phyloP scores from a whole-genome alignment of 257 asterid species.

The Avicennia marina region DNA sequence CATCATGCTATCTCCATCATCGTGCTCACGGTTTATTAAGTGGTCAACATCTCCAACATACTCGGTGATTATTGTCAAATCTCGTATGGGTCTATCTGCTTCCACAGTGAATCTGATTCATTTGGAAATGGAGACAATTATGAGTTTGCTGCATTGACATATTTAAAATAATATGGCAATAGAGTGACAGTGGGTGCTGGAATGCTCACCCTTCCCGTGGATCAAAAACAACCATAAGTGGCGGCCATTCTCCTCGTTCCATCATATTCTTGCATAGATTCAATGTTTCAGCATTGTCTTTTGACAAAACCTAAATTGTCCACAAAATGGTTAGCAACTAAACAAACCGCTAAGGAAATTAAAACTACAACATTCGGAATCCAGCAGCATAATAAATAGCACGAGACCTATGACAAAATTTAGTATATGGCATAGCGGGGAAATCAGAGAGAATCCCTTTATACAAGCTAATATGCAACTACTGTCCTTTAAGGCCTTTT shows the following conservation, averaged over 20 bases:
- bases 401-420: too few species aligned
- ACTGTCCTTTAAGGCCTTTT: too few species aligned
- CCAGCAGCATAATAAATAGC: neutral
- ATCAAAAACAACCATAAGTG: slow-evolving; percentile 82
- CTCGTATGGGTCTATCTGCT: slow-evolving; percentile 71
- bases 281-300: slow-evolving; percentile 67
- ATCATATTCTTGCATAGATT: slow-evolving; percentile 74
- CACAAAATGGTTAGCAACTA: neutral
- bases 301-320: slow-evolving; percentile 48
- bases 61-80: slow-evolving; percentile 84
- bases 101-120: slow-evolving; percentile 79
- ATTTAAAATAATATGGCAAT: neutral
- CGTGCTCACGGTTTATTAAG: slow-evolving; percentile 57
- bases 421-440: too few species aligned
- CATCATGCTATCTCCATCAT: slow-evolving; percentile 97
- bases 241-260: slow-evolving; percentile 91
- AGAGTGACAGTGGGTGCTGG: neutral
- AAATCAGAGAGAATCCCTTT: too few species aligned
- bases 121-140: slow-evolving; percentile 1
- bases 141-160: neutral
- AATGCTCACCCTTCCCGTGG: slow-evolving; percentile 68
- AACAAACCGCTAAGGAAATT: neutral
- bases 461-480: too few species aligned
- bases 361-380: neutral
- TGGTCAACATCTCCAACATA: slow-evolving; percentile 93